A percentile compares a stretch with the other conserved stretches of the same genome.
Evolutionary conservation across 2,329 filamentous ascomycete species (phyloP).

Genomic region (Acrodontium crateriforme): DNA sequence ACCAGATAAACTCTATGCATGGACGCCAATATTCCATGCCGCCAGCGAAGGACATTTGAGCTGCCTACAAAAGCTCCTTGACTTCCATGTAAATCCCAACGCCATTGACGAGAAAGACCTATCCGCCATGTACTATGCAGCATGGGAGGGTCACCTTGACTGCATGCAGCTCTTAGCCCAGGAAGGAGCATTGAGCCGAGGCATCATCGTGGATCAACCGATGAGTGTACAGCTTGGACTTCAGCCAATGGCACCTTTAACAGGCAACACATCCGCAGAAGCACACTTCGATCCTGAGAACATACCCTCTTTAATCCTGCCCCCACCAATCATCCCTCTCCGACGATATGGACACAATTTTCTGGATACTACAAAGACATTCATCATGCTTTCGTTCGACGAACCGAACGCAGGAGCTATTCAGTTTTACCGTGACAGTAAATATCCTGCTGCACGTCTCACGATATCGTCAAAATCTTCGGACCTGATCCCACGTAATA

Average conservation of each 20-base stretch:
- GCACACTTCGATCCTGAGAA: slow-evolving; percentile 53
- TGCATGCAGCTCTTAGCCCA: slow-evolving; percentile 81
- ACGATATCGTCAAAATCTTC: slow-evolving; percentile 95
- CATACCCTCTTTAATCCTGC: slow-evolving; percentile 81
- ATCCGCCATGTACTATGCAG: slow-evolving; percentile 94
- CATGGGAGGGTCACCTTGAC: slow-evolving; percentile 90
- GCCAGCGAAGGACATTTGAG: slow-evolving; percentile 91
- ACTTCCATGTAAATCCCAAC: slow-evolving; percentile 62
- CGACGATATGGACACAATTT: slow-evolving; percentile 96
- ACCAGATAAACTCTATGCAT: slow-evolving; percentile 88
- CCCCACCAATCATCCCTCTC: slow-evolving; percentile 89
- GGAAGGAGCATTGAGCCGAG: slow-evolving; percentile 18
- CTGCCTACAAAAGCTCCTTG: slow-evolving; percentile 68
- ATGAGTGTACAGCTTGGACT: slow-evolving; percentile 22
- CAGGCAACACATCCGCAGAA: slow-evolving; percentile 11
- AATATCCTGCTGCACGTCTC: slow-evolving; percentile 85
- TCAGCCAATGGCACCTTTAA: slow-evolving; percentile 42
- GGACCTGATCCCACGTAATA: slow-evolving; percentile 89
- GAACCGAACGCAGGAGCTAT: slow-evolving; percentile 60
- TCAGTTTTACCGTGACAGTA: slow-evolving; percentile 91
- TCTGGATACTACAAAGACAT: slow-evolving; percentile 81
- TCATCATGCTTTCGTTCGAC: slow-evolving; percentile 84
- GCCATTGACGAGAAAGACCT: slow-evolving; percentile 84
- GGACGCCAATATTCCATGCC: slow-evolving; percentile 92
- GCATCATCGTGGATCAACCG: slow-evolving; percentile 9